Conservation (phyloP, 2,329 filamentous ascomycete species). For the Xylaria sp. region DNA sequence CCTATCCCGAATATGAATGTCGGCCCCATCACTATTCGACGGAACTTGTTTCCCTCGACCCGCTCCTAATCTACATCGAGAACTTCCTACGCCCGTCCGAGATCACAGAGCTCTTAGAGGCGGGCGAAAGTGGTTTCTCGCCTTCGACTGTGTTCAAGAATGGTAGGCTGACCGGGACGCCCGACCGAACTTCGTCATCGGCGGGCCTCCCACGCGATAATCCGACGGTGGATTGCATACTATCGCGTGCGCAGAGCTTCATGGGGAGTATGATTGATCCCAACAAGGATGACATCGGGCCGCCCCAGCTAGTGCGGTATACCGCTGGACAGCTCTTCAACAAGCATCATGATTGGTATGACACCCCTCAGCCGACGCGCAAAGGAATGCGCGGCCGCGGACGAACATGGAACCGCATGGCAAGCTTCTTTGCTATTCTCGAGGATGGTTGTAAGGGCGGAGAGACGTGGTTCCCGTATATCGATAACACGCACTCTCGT, state of each 20-base stretch:
- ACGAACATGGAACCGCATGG: conserved; percentile 52
- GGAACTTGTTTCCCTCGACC: conserved; percentile 56
- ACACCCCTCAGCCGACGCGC: conserved; percentile 41
- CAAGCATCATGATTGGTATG: conserved; percentile 57
- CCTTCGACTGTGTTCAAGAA: conserved; percentile 54
- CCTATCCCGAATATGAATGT: conserved; percentile 35
- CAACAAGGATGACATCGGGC: conserved; percentile 55
- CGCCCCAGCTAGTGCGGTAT: conserved; percentile 58
- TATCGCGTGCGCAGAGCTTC: conserved; percentile 52
- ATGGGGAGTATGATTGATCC: conserved; percentile 54
- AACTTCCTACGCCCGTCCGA: conserved; percentile 53
- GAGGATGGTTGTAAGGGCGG: conserved; percentile 55
- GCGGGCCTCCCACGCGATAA: conserved; percentile 54
- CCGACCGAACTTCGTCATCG: conserved; percentile 55
- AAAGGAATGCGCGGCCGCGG: conserved; percentile 41
- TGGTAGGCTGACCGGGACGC: conserved; percentile 50
- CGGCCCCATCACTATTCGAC: conserved; percentile 52
- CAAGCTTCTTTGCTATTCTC: conserved; percentile 57
- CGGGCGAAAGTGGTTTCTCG: conserved; percentile 51
- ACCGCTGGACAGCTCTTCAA: conserved; percentile 55
- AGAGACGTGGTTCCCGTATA: conserved; percentile 57
- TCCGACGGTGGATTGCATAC: conserved; percentile 53
- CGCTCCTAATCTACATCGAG: conserved; percentile 58
- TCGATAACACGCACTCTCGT: conserved; percentile 39
- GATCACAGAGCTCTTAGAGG: conserved; percentile 51